Conservation (phyloP, 2,329 filamentous ascomycete genomes). For the Colletotrichum incanum region DNA sequence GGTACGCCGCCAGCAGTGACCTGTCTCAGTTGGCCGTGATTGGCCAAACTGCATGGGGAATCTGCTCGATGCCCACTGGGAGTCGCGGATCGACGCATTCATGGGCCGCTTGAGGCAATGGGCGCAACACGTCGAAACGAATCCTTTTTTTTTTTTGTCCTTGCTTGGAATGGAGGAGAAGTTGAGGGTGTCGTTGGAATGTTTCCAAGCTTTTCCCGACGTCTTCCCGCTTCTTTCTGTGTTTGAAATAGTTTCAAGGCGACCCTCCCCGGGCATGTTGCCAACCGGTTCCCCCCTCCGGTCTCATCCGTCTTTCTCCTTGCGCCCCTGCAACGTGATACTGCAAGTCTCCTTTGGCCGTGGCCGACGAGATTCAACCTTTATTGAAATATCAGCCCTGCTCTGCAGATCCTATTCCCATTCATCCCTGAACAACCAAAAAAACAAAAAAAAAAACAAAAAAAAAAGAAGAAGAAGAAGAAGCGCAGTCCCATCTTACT, state of each 20-base stretch:
- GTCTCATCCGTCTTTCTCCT: background rate
- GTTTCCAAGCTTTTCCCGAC: background rate
- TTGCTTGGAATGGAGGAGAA: conserved; percentile 2
- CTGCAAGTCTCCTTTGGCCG: background rate
- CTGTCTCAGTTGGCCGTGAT: background rate
- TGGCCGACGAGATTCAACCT: background rate
- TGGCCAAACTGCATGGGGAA: background rate
- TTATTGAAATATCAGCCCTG: background rate
- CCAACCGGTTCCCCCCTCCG: background rate
- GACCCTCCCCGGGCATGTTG: background rate
- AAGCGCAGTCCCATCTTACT: background rate
- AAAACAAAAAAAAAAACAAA: too few species aligned
- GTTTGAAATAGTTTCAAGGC: background rate
- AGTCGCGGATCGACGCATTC: conserved; percentile 7
- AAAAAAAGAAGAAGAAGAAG: too few species aligned
- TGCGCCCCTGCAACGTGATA: background rate
- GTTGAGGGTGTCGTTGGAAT: background rate
- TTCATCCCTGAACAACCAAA: background rate
- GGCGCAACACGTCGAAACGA: conserved; percentile 36
- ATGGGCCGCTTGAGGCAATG: conserved; percentile 28
- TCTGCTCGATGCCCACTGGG: background rate
- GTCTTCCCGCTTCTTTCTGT: background rate
- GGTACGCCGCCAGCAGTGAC: background rate
- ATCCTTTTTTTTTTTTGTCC: background rate
- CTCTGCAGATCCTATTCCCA: background rate